These are phyloP conservation scores for Marchantia paleacea DNA, from an alignment of 225 moss, liverwort and hornwort species.

Conservation along the genomic window DNA sequence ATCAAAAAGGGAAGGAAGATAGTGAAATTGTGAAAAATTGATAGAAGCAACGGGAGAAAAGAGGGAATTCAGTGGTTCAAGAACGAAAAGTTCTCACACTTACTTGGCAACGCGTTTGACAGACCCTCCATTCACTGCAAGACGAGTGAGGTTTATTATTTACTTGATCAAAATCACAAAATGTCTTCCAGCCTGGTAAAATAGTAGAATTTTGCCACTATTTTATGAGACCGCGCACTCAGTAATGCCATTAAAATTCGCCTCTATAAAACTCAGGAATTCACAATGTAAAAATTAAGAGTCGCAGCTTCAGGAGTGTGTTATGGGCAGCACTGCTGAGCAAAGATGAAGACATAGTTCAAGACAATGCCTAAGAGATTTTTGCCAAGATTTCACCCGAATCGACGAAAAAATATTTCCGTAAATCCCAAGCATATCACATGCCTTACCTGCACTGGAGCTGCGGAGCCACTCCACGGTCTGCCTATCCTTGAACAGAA, in stretches of 20 bases:
- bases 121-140: slow-evolving; percentile 13
- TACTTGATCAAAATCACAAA: neutral
- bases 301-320: no score
- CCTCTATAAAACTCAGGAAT: neutral
- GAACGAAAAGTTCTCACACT: neutral
- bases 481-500: neutral
- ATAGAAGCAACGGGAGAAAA: neutral
- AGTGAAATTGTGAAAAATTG: neutral
- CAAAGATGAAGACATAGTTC: neutral
- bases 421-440: neutral
- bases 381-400: neutral
- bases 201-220: neutral
- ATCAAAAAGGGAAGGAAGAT: no score
- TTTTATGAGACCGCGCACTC: neutral
- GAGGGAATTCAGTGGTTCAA: neutral
- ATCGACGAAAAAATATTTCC: neutral
- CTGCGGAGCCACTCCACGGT: neutral
- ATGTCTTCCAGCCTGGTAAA: neutral
- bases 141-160: neutral
- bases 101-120: neutral
- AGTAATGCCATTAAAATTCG: neutral
- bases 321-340: no score
- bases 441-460: slow-evolving; percentile 6
- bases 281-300: neutral
- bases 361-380: no score